Evolutionary conservation across 257 asterid species (phyloP), one percentile per base, ranked within the genome.

Genomic region (Fraxinus quadrangulata): DNA sequence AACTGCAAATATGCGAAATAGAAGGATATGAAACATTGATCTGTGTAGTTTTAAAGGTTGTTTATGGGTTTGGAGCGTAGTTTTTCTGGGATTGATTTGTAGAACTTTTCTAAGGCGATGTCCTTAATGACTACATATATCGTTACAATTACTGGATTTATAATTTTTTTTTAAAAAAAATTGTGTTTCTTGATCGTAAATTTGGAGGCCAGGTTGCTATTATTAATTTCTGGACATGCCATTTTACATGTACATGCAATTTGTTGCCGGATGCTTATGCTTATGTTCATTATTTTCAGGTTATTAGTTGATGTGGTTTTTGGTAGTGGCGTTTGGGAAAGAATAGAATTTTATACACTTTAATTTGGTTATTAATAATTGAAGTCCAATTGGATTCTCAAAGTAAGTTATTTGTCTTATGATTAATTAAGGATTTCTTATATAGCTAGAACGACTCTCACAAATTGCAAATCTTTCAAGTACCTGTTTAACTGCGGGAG

Each of bases 11-110:
- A 5, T 49, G n/a, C 21, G 23, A 49, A 49, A 49, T 49, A 1
- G 61, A 17, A 16, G 61, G 61, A 16, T 49, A 14, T 49, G 23
- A 49, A 17, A 1, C 9, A 17, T 16, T 49, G 49, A 49, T 49
- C 21, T 49, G 9, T 49, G 61, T 42, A 42, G 23, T 49, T 54
- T 54, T 54, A 24, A 54, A 4, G 75, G 54, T 12, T 23, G 73
- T 69, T 75, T 16, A 16, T 36, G 39, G 9, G n/a, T 74, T 65
- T 45, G 3, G 17, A 34, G 63, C 47, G 21, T 23, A 67, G 6
- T 51, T 72, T 21, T 74, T 40, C n/a, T 19, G 36, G 61, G 51
- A 30, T 40, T 36, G 56, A 70, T 70, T 71, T n/a, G 28, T 23
- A 7, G 54, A 3, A 13, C 19, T 3, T 45, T 45, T 45, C n/a